A percentile compares a stretch with the other conserved stretches of the same genome.
Evolutionary conservation across 306 rosid genomes (phyloP).

Genomic region (Crataegus laevigata): DNA sequence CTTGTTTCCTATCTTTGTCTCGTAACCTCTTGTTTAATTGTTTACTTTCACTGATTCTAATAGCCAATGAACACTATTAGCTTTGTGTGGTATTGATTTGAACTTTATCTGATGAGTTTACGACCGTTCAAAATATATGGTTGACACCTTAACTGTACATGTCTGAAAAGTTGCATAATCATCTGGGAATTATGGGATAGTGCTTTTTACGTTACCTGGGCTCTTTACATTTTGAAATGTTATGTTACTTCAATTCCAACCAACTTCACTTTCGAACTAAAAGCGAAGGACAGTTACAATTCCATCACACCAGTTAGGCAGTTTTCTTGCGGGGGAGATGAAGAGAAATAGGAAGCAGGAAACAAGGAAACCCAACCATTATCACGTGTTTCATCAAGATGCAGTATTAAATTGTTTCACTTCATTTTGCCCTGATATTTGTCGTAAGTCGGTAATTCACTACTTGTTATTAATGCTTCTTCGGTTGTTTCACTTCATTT

Average conservation of each 20-base stretch:
- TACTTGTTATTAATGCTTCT: neutral
- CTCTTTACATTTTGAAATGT: neutral
- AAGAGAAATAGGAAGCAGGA: neutral
- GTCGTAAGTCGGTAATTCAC: neutral
- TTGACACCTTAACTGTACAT: neutral
- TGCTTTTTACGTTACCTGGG: neutral
- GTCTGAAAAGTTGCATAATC: neutral
- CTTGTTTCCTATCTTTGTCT: neutral
- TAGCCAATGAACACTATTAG: neutral
- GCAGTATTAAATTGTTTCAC: neutral
- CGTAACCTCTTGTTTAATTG: neutral
- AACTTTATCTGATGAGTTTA: neutral
- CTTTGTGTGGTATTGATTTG: neutral
- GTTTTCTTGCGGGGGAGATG: neutral
- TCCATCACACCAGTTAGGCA: neutral
- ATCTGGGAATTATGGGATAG: neutral
- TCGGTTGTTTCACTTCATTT: neutral
- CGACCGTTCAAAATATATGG: neutral
- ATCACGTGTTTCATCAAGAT: neutral
- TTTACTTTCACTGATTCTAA: neutral
- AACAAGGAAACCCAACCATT: neutral
- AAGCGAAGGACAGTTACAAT: neutral
- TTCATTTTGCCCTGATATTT: neutral
- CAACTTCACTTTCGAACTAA: neutral
- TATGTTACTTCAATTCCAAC: neutral